Evolutionary conservation across 495 filamentous ascomycete species (phyloP), one percentile per base, ranked within the genome.

Genomic region (Neurospora pannonica): DNA sequence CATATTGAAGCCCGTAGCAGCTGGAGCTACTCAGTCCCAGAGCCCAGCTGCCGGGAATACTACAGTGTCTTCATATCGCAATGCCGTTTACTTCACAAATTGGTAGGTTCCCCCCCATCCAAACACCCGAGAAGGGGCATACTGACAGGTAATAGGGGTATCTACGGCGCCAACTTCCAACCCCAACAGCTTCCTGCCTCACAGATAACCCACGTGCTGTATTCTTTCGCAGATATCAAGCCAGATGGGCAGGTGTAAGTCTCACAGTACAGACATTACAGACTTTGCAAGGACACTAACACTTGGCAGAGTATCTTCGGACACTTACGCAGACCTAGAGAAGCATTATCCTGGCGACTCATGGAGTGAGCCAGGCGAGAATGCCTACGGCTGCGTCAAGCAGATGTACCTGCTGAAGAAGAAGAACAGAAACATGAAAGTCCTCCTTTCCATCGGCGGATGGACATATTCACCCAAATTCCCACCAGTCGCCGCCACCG

Each of bases 401-500:
- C 94, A 97, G 82, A 86, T 97, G 4, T 93, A 87, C 82, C 84
- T 97, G 28, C 88, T 94, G 38, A 97, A 97, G 86, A 92, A 94
- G 84, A 83, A 86, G 74, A 89, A 97, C 81, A 88, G 94, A 24
- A 90, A 93, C 77, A 81, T 97, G 42, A 97, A 97, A 83, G 87
- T 93, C 4, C 84, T 97, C 15, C 89, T 97, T 2, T 95, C 92
- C 36, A 95, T 97, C 74, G 94, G 94, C 38, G 94, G 94, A 7
- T 97, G 94, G 92, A 94, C 93, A 0, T 97, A 94, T 80, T 93
- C 93, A 11, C 83, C 90, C 74, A 94, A 97, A 77, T 95, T 97
- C 76, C 86, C 89, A 0, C 85, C 86, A 19, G 90, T 92, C 0
- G 86, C 90, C 9, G 88, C 88, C 0, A 90, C 88, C 0, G 85